These are phyloP conservation scores for Linnemannia hyalina DNA, from an alignment of 192 early-diverging fungal genomes.

Conservation along the genomic window DNA sequence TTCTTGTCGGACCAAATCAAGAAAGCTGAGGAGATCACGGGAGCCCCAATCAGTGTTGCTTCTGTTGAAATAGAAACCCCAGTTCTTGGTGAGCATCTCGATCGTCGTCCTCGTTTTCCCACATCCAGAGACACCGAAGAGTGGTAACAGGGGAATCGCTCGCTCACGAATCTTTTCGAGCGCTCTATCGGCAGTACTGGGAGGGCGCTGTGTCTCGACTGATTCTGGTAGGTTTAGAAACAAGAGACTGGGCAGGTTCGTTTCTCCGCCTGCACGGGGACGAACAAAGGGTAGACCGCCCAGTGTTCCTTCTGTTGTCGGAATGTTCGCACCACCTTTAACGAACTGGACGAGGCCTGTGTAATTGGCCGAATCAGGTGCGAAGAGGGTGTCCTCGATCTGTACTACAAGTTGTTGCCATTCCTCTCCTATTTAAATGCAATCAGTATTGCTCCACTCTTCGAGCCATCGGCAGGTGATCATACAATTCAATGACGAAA, in stretches of 20 bases:
- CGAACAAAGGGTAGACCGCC: constrained; percentile 17
- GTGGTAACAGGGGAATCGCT: constrained; percentile 9
- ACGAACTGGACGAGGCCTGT: constrained; percentile 17
- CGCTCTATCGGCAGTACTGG: constrained; percentile 25
- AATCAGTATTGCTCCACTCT: no score
- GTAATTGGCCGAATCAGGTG: background rate
- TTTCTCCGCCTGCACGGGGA: background rate
- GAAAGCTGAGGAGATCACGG: constrained; percentile 21
- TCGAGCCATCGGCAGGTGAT: no score
- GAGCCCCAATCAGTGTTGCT: constrained; percentile 25
- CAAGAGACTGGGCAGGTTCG: constrained; percentile 26
- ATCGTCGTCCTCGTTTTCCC: constrained; percentile 44
- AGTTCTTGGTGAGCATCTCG: constrained; percentile 34
- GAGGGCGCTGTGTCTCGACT: constrained; percentile 19
- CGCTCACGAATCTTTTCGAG: constrained; percentile 18
- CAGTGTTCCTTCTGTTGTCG: constrained; percentile 24
- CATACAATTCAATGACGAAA: no score
- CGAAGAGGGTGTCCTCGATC: constrained; percentile 20
- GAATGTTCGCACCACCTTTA: constrained; percentile 10
- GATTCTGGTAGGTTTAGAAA: constrained; percentile 43
- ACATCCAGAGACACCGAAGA: constrained; percentile 37
- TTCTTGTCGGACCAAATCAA: background rate
- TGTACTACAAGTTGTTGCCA: constrained; percentile 17
- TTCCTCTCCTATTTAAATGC: background rate
- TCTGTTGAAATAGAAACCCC: constrained; percentile 47